Percentiles rank a stretch among this genome's conserved stretches.
These are phyloP conservation scores for Colletotrichum orchidophilum DNA, from an alignment of 2,329 filamentous ascomycete species.

Conservation along the genomic window DNA sequence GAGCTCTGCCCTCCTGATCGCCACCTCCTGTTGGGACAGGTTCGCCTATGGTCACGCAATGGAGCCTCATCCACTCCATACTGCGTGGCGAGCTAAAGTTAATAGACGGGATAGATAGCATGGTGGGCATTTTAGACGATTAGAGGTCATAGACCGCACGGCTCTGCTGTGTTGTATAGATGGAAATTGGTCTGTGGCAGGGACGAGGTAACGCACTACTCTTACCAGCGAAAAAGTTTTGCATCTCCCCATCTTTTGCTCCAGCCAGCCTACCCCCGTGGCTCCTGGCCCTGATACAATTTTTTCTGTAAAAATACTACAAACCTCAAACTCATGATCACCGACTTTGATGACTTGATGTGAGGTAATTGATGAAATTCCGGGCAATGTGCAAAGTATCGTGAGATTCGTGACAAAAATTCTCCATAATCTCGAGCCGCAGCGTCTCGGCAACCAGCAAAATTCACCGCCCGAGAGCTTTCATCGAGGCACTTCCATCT, in stretches of 20 bases:
- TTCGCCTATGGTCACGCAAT: slow-evolving; percentile 28
- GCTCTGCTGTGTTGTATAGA: slow-evolving; percentile 33
- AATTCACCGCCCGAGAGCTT: neutral
- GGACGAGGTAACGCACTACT: slow-evolving; percentile 24
- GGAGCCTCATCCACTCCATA: slow-evolving; percentile 4
- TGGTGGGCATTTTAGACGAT: slow-evolving; percentile 29
- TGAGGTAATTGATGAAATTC: neutral
- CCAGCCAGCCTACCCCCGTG: slow-evolving; percentile 22
- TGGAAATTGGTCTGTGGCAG: slow-evolving; percentile 26
- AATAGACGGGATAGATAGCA: slow-evolving; percentile 34
- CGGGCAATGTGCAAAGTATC: too few relatives aligned
- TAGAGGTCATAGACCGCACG: slow-evolving; percentile 34
- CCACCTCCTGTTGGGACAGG: slow-evolving; percentile 21
- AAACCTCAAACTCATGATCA: slow-evolving; percentile 25
- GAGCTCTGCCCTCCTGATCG: neutral
- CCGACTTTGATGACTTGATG: neutral
- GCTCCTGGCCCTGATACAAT: slow-evolving; percentile 32
- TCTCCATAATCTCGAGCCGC: neutral
- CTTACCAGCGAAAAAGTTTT: slow-evolving; percentile 28
- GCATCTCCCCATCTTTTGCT: slow-evolving; percentile 12
- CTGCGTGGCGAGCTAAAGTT: slow-evolving; percentile 24
- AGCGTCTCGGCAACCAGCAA: neutral
- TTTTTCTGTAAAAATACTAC: slow-evolving; percentile 35
- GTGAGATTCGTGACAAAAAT: neutral
- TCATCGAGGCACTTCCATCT: neutral